Conservation (phyloP, 495 filamentous ascomycete genomes). For the Opeltia flavorubescens region DNA sequence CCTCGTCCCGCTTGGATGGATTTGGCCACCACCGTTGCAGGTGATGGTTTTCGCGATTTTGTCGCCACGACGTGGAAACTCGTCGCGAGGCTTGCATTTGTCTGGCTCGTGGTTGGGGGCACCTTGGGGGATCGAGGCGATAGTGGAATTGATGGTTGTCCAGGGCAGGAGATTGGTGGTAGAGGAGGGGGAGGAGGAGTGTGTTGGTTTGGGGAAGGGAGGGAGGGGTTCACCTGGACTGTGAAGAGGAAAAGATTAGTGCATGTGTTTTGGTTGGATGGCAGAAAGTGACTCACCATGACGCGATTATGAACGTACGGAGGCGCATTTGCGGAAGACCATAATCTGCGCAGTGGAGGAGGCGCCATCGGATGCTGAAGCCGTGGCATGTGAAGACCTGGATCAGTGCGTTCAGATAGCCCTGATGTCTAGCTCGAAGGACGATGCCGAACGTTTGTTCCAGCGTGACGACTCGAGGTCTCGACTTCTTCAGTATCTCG, state of each 20-base stretch:
- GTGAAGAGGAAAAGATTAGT: conserved; percentile 5
- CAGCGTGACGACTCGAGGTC: conserved; percentile 62
- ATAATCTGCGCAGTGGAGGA: conserved; percentile 41
- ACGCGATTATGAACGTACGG: conserved; percentile 64
- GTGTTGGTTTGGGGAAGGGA: conserved; percentile 51
- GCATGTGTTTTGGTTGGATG: background rate
- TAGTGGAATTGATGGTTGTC: conserved; percentile 32
- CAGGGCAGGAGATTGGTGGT: conserved; percentile 19
- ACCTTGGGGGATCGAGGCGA: conserved; percentile 27
- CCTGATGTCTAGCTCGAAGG: conserved; percentile 32
- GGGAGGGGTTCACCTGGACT: conserved; percentile 68
- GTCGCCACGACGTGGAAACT: conserved; percentile 29
- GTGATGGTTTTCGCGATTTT: conserved; percentile 51
- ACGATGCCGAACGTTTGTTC: conserved; percentile 63
- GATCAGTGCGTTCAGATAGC: conserved; percentile 45
- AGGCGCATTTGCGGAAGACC: conserved; percentile 48
- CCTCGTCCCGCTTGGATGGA: conserved; percentile 57
- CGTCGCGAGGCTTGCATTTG: conserved; percentile 6
- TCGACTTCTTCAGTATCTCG: conserved; percentile 41
- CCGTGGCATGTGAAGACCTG: conserved; percentile 46
- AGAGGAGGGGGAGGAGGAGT: conserved; percentile 28
- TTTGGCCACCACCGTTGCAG: conserved; percentile 48
- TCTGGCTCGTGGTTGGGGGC: conserved; percentile 36
- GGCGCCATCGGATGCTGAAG: conserved; percentile 53
- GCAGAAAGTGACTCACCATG: conserved; percentile 44